These are phyloP conservation scores for Boletus speciosus DNA, from an alignment of 768 basidiomycete species.

Conservation along the genomic window DNA sequence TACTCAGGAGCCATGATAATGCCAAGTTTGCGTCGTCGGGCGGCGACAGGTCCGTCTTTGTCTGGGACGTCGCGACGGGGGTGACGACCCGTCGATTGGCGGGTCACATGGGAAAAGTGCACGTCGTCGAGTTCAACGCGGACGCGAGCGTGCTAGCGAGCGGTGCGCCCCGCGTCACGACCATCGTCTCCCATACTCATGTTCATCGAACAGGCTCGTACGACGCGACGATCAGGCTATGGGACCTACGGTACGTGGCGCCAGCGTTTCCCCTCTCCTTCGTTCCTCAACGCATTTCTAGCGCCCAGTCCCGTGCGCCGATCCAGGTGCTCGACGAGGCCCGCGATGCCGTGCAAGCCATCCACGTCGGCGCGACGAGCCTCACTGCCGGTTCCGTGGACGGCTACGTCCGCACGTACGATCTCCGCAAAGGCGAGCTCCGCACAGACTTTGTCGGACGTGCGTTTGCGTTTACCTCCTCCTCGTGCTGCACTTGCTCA, in stretches of 20 bases:
- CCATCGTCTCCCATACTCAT: neutral
- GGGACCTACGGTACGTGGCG: slow-evolving; percentile 76
- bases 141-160: slow-evolving; percentile 86
- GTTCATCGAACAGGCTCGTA: slow-evolving; percentile 63
- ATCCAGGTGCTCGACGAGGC: slow-evolving; percentile 92
- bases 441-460: slow-evolving; percentile 88
- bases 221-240: slow-evolving; percentile 85
- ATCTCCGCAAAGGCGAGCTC: slow-evolving; percentile 89
- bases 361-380: slow-evolving; percentile 62
- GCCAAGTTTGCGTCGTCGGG: slow-evolving; percentile 91
- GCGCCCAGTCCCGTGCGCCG: slow-evolving; percentile 73
- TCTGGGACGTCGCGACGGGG: slow-evolving; percentile 94
- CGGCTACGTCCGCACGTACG: slow-evolving; percentile 89
- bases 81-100: slow-evolving; percentile 77
- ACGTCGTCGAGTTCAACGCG: slow-evolving; percentile 85
- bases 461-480: slow-evolving; percentile 39
- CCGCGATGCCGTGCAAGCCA: slow-evolving; percentile 78
- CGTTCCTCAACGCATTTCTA: slow-evolving; percentile 22
- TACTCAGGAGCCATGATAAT: slow-evolving; percentile 81
- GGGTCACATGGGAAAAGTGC: slow-evolving; percentile 89
- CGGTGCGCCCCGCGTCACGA: slow-evolving; percentile 43
- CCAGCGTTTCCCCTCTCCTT: neutral
- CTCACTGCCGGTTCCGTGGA: slow-evolving; percentile 87
- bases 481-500: neutral
- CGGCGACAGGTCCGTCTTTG: slow-evolving; percentile 87